Base-by-base conservation (phyloP, 2,329 filamentous ascomycete genomes). In the Xylariomycetidae sp. region DNA sequence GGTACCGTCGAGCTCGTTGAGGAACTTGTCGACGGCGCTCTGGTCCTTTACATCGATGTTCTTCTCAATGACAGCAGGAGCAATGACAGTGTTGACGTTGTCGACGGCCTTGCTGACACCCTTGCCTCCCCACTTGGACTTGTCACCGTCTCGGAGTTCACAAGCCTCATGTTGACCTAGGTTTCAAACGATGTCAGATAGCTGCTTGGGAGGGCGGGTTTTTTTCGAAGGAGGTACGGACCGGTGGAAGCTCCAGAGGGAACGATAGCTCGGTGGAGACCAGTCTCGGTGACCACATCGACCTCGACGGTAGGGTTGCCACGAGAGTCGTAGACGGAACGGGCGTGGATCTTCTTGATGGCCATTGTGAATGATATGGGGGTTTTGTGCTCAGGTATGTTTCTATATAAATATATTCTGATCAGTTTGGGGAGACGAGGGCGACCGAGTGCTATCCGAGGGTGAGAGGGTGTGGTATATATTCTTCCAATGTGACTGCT, bases 261-360 rank as follows among this genome's bases (percentile, higher is more conserved):
- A 23, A 23, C 20, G 20, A 23, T 23, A 23, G 20, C 20, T 23
- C 20, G 20, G 81, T 96, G 89, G 46, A 97, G 82, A 61, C 90
- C 90, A 56, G 85, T 94, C 74, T 94, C 88, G 55, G 89, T 96
- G 70, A 94, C 85, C 56, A 96, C 80, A 65, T 96, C 90, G 58
- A 97, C 90, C 78, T 97, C 90, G 61, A 96, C 90, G 63, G 92
- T 98, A 59, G 92, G 92, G 82, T 98, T 98, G 64, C 80, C 80
- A 63, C 92, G 90, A 66, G 92, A 97, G 80, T 98, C 92, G 80
- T 90, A 98, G 74, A 98, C 88, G 61, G 84, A 89, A 63, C 92
- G 85, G 61, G 85, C 86, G 78, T 89, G 85, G 63, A 92, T 78
- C 77, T 89, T 90, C 67, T 81, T 80, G 69, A 92, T 87, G 59